Conservation (phyloP, 495 filamentous ascomycete species). For the Neurospora sp. region DNA sequence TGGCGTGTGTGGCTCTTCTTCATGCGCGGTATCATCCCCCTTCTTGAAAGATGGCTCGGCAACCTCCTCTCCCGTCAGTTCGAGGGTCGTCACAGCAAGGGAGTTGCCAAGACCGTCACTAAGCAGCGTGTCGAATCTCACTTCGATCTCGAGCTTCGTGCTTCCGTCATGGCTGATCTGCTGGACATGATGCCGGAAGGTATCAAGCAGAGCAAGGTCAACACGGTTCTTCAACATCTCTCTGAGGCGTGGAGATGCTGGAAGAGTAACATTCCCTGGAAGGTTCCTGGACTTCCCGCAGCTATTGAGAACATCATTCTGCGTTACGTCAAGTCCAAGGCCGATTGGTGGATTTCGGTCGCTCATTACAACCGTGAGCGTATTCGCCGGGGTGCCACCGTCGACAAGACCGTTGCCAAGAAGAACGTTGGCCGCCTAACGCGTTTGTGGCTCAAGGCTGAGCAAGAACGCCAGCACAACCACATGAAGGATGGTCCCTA, state of each 20-base stretch:
- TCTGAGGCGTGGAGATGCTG: conserved; percentile 98
- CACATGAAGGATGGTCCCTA: conserved; percentile 99
- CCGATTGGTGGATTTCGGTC: conserved; percentile 99
- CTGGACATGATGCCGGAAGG: conserved; percentile 99
- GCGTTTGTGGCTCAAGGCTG: conserved; percentile 93
- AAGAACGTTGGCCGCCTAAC: conserved; percentile 97
- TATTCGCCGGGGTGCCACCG: conserved; percentile 89
- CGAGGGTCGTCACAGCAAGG: conserved; percentile 97
- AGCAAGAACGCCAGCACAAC: conserved; percentile 98
- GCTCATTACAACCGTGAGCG: conserved; percentile 98
- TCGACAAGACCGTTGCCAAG: conserved; percentile 98
- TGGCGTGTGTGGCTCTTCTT: conserved; percentile 99
- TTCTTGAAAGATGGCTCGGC: conserved; percentile 95
- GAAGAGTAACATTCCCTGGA: conserved; percentile 99
- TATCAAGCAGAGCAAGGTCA: conserved; percentile 99
- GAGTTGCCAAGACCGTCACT: conserved; percentile 97
- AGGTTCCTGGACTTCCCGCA: conserved; percentile 90
- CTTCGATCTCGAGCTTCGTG: conserved; percentile 94
- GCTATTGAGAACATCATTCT: conserved; percentile 98
- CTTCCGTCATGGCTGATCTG: conserved; percentile 96
- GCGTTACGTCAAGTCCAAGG: conserved; percentile 96
- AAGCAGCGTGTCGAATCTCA: conserved; percentile 99
- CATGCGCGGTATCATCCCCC: conserved; percentile 95
- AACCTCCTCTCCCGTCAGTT: conserved; percentile 96
- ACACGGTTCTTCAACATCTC: conserved; percentile 93